A percentile compares a stretch with the other conserved stretches of the same genome.
These are phyloP conservation scores for Millerozyma miso DNA, from an alignment of 805 yeast species.

Conservation along the genomic window DNA sequence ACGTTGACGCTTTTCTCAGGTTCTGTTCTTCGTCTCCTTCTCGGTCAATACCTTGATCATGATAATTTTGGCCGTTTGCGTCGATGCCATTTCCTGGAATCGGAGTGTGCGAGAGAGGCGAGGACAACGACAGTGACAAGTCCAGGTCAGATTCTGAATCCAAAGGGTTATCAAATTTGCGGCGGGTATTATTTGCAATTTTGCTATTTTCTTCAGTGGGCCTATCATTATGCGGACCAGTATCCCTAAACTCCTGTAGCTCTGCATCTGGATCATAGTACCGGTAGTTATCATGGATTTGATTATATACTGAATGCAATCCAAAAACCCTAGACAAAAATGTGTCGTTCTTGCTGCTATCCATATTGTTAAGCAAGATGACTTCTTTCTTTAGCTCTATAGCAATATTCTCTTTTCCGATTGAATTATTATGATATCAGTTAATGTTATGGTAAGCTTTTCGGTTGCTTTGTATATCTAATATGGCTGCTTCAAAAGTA, in stretches of 20 bases:
- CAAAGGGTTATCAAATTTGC: conserved; percentile 12
- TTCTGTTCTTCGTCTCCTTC: background rate
- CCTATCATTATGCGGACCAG: conserved; percentile 1
- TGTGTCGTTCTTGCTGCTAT: conserved; percentile 39
- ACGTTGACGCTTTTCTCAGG: background rate
- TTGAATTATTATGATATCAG: no score
- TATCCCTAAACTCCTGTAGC: conserved; percentile 5
- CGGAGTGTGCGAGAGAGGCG: conserved; percentile 12
- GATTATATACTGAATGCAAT: conserved; percentile 40
- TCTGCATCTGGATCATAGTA: conserved; percentile 35
- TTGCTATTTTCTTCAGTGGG: background rate
- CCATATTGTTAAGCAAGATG: no score
- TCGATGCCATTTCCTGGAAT: background rate
- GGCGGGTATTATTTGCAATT: conserved; percentile 5
- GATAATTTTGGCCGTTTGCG: conserved; percentile 7
- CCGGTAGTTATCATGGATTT: conserved; percentile 34
- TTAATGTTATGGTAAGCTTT: no score
- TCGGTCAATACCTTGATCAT: no score
- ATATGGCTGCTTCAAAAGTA: background rate
- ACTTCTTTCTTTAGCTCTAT: no score
- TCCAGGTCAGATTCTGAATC: conserved; percentile 35
- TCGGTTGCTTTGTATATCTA: background rate
- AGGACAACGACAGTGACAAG: conserved; percentile 20
- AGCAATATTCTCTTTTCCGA: no score
- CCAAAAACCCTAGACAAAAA: conserved; percentile 66